Percentiles rank a stretch among this genome's conserved stretches.
These are phyloP conservation scores for Chaetomiaceae sp. DNA, from an alignment of 2,329 filamentous ascomycete genomes.

Conservation along the genomic window DNA sequence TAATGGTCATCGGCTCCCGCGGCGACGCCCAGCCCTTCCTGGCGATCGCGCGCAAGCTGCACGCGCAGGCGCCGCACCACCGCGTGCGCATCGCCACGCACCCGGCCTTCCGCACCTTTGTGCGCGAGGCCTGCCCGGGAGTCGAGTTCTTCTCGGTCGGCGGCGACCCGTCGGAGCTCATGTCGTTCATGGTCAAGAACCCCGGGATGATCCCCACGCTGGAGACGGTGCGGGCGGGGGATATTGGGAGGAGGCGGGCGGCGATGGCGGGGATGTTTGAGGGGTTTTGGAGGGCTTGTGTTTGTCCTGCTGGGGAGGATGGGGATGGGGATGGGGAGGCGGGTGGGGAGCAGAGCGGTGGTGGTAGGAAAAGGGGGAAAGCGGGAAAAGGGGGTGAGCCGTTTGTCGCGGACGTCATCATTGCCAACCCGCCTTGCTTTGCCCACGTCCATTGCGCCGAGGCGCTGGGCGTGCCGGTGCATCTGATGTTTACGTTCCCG, in stretches of 20 bases:
- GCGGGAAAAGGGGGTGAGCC: slow-evolving; percentile 58
- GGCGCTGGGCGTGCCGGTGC: slow-evolving; percentile 68
- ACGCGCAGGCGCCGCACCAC: slow-evolving; percentile 65
- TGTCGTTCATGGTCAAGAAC: slow-evolving; percentile 88
- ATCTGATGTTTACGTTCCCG: slow-evolving; percentile 86
- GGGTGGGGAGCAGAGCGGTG: no score
- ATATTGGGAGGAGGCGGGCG: slow-evolving; percentile 61
- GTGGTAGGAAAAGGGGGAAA: slow-evolving; percentile 54
- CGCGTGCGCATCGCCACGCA: slow-evolving; percentile 75
- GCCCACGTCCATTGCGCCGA: slow-evolving; percentile 77
- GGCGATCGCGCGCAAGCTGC: slow-evolving; percentile 66
- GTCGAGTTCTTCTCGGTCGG: slow-evolving; percentile 79
- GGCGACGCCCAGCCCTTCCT: slow-evolving; percentile 80
- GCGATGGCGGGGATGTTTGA: slow-evolving; percentile 79
- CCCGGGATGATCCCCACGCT: slow-evolving; percentile 71
- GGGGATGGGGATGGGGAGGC: no score
- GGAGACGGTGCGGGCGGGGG: slow-evolving; percentile 66
- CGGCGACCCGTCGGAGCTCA: slow-evolving; percentile 73
- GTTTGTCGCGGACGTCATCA: slow-evolving; percentile 74
- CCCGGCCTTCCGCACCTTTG: slow-evolving; percentile 69
- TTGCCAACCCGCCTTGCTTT: slow-evolving; percentile 76
- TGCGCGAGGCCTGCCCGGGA: slow-evolving; percentile 55
- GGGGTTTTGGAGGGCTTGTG: slow-evolving; percentile 75
- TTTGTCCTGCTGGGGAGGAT: slow-evolving; percentile 67
- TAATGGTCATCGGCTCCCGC: slow-evolving; percentile 77